Conservation (phyloP, 1,139 yeast genomes). For the Pichia sp. region DNA sequence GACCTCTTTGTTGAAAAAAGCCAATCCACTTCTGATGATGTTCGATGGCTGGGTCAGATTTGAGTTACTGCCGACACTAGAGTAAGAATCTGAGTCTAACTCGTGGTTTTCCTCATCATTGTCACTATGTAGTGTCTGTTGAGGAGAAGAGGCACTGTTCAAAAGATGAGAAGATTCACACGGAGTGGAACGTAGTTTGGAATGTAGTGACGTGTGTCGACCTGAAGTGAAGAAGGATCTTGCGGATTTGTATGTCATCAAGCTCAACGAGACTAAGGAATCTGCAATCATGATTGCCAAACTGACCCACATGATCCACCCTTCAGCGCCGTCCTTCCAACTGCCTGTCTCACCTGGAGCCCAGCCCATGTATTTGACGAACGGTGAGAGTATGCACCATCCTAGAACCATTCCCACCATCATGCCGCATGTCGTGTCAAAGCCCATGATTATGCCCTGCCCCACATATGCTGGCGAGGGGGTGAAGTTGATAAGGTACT, state of each 20-base stretch:
- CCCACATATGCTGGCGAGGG: slow-evolving; percentile 98
- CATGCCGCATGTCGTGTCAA: slow-evolving; percentile 89
- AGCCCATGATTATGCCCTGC: slow-evolving; percentile 96
- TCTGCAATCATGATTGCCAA: slow-evolving; percentile 93
- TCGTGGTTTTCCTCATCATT: not conserved
- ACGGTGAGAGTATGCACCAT: slow-evolving; percentile 86
- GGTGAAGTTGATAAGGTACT: slow-evolving; percentile 84
- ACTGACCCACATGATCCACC: slow-evolving; percentile 96
- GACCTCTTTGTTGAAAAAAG: slow-evolving; percentile 29
- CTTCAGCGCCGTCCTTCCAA: slow-evolving; percentile 92
- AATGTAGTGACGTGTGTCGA: not conserved
- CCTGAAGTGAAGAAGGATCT: not conserved
- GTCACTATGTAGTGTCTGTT: not conserved
- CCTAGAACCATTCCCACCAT: slow-evolving; percentile 84
- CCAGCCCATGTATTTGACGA: slow-evolving; percentile 70
- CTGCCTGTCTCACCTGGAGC: slow-evolving; percentile 87
- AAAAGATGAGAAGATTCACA: slow-evolving; percentile 6
- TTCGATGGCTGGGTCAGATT: not conserved
- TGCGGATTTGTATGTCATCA: slow-evolving; percentile 50
- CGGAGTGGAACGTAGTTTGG: not conserved
- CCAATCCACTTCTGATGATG: slow-evolving; percentile 11
- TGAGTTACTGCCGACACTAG: slow-evolving; percentile 10
- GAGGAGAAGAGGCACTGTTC: not conserved
- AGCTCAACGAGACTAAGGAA: slow-evolving; percentile 74
- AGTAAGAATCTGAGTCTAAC: slow-evolving; percentile 12